These are phyloP conservation scores for Teunomyces aglyptinius DNA, from an alignment of 805 yeast species.

Conservation along the genomic window DNA sequence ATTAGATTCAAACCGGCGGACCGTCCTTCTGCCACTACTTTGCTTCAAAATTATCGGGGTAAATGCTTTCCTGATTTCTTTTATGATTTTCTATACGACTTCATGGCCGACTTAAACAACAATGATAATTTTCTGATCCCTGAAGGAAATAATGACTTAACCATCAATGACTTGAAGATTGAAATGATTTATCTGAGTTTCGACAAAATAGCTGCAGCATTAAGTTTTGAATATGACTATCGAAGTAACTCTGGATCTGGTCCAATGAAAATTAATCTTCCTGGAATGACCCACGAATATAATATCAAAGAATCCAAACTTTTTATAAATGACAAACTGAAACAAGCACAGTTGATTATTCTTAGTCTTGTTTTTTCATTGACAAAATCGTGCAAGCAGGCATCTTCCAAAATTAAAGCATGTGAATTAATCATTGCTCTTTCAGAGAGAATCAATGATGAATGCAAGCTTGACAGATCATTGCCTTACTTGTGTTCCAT, in stretches of 20 bases:
- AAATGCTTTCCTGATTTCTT: conserved; percentile 65
- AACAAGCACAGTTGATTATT: conserved; percentile 55
- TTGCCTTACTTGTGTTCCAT: conserved; percentile 77
- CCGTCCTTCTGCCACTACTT: conserved; percentile 54
- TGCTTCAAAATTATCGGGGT: conserved; percentile 51
- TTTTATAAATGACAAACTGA: conserved; percentile 21
- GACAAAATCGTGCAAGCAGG: conserved; percentile 57
- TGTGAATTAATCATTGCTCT: conserved; percentile 74
- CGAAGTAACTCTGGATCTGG: conserved; percentile 7
- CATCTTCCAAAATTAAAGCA: conserved; percentile 62
- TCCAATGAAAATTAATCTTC: conserved; percentile 47
- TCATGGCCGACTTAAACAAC: conserved; percentile 41
- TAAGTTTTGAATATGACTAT: conserved; percentile 14
- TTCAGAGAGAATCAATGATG: conserved; percentile 76
- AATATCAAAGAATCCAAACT: conserved; percentile 29
- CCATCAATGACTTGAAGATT: conserved; percentile 48
- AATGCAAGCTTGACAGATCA: conserved; percentile 79
- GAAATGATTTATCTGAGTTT: conserved; percentile 59
- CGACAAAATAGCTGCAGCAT: conserved; percentile 37
- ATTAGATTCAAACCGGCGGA: conserved; percentile 59
- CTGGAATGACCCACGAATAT: conserved; percentile 50
- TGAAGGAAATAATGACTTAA: conserved; percentile 15
- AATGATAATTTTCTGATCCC: conserved; percentile 14
- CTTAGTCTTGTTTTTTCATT: conserved; percentile 59
- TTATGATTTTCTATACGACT: conserved; percentile 67